Evolutionary conservation across 768 basidiomycete genomes (phyloP).

Genomic region (Rhodotorula babjevae): DNA sequence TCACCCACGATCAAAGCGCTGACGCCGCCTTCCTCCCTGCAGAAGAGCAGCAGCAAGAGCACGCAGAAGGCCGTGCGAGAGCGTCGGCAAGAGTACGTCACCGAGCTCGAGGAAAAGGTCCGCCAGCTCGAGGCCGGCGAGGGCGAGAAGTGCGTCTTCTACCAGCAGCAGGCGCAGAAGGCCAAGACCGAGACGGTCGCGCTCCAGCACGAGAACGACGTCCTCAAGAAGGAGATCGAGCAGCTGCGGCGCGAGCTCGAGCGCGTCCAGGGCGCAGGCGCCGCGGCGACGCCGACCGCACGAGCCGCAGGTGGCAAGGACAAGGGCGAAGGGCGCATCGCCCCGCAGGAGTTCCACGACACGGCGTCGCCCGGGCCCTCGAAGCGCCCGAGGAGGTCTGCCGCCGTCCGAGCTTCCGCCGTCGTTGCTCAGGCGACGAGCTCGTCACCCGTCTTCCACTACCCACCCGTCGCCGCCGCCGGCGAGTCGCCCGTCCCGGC

Average conservation of each 20-base stretch:
- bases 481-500: conserved; percentile 6
- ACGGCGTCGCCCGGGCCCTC: background rate
- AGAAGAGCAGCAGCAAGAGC: background rate
- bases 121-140: conserved; percentile 34
- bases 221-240: conserved; percentile 15
- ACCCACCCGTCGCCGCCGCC: background rate
- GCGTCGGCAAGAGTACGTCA: conserved; percentile 34
- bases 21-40: background rate
- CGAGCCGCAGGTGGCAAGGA: background rate
- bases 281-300: background rate
- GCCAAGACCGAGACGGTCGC: conserved; percentile 26
- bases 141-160: conserved; percentile 38
- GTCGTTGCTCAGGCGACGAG: conserved; percentile 14
- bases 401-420: conserved; percentile 21
- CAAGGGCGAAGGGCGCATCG: conserved; percentile 12
- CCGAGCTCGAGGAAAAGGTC: conserved; percentile 37
- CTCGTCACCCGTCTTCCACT: background rate
- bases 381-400: conserved; percentile 29
- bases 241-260: conserved; percentile 28
- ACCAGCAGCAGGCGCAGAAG: conserved; percentile 35
- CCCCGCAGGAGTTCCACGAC: conserved; percentile 15
- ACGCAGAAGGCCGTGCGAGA: conserved; percentile 34
- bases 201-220: conserved; percentile 30
- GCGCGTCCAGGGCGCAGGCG: background rate
- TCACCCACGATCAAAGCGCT: background rate